Conservation (phyloP, 768 basidiomycete genomes). For the Xanthoconium stramineum region DNA sequence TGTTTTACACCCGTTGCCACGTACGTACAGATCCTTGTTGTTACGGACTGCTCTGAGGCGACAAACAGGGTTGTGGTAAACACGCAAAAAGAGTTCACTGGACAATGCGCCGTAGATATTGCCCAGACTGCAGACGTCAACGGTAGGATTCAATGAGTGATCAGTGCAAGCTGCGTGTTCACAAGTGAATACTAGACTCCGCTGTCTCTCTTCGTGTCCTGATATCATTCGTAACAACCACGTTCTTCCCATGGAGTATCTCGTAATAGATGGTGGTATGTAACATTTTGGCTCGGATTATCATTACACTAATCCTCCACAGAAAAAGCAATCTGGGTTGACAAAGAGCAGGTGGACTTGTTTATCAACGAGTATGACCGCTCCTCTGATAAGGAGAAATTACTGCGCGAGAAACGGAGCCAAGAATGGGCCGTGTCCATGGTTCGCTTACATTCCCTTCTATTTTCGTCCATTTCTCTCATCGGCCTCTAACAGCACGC, state of each 20-base stretch:
- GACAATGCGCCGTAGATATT: constrained; percentile 13
- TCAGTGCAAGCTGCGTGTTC: background rate
- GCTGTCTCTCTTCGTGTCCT: background rate
- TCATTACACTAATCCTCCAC: no score
- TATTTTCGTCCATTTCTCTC: background rate
- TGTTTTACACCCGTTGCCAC: background rate
- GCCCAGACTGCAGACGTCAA: constrained; percentile 1
- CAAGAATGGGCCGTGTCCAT: accelerated
- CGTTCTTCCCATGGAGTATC: background rate
- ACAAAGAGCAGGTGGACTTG: background rate
- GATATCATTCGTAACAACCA: background rate
- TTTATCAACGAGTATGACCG: background rate
- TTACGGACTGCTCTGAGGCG: background rate
- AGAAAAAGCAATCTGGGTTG: background rate
- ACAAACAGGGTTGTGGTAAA: constrained; percentile 8
- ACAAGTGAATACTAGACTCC: background rate
- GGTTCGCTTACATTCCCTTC: background rate
- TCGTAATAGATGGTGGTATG: background rate
- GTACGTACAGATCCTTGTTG: background rate
- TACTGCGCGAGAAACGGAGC: background rate
- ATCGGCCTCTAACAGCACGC: background rate
- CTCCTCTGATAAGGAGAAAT: background rate
- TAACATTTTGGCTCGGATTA: no score
- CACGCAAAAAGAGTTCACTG: background rate
- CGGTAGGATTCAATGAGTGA: background rate